phyloP scores from a whole-genome alignment of 768 basidiomycete genomes.

The Serendipita sp. region DNA sequence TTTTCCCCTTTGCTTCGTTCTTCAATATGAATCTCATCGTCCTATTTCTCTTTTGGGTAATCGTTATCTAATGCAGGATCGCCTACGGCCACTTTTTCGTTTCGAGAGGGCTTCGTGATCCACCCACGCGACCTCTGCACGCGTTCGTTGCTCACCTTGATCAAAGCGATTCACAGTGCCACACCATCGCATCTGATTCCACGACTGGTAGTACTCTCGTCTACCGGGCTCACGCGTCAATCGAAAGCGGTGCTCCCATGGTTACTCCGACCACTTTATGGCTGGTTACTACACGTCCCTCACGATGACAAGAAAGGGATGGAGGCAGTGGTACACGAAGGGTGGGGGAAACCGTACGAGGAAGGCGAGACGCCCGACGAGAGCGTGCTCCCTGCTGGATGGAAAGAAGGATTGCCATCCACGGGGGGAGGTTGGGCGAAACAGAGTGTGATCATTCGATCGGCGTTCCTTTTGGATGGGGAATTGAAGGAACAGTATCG shows the following conservation, averaged over 20 bases:
- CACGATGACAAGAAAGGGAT: slow-evolving; percentile 46
- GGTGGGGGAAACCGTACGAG: not conserved
- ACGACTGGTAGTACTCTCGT: slow-evolving; percentile 38
- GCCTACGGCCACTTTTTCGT: slow-evolving; percentile 24
- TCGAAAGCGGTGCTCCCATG: slow-evolving; percentile 33
- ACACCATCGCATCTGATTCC: slow-evolving; percentile 20
- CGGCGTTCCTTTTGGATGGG: slow-evolving; percentile 45
- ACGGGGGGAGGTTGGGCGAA: slow-evolving; percentile 29
- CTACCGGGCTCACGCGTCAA: slow-evolving; percentile 32
- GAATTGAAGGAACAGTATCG: slow-evolving; percentile 26
- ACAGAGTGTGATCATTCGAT: slow-evolving; percentile 33
- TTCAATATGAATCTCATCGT: too few relatives aligned
- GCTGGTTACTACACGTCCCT: slow-evolving; percentile 26
- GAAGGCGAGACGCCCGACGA: slow-evolving; percentile 17
- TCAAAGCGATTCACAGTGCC: slow-evolving; percentile 15
- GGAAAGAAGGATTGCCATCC: slow-evolving; percentile 30
- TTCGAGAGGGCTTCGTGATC: slow-evolving; percentile 33
- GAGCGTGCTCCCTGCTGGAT: slow-evolving; percentile 29
- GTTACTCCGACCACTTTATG: slow-evolving; percentile 33
- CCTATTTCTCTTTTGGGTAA: too few relatives aligned
- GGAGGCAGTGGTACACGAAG: slow-evolving; percentile 23
- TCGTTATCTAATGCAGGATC: slow-evolving; percentile 30
- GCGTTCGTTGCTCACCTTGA: slow-evolving; percentile 34
- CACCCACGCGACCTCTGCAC: slow-evolving; percentile 44
- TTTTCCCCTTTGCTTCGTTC: too few relatives aligned